Base-by-base conservation (phyloP, 345 rosid species). In the Citropsis articulata region DNA sequence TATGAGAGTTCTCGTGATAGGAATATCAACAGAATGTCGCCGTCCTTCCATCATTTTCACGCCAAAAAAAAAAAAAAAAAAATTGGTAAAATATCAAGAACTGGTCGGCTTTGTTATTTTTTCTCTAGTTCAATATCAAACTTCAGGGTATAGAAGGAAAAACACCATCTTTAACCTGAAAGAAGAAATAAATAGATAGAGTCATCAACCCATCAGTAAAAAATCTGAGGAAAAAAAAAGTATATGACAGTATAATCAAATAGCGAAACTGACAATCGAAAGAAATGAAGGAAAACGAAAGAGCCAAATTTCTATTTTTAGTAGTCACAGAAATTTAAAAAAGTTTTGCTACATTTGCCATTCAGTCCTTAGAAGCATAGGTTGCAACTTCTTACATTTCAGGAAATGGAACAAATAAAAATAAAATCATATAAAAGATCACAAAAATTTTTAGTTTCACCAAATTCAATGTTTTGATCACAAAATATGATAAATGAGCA, bases 11-110 rank as follows among this genome's bases (percentile, higher is more conserved):
- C 91, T 94, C 40, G 99, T 86, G 61, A 96, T 91, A 21, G 99
- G 99, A 70, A 94, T 77, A 80, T 96, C 99, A 50, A 96, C 91
- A 14, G 98, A 96, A 85, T 94, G 97, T 68, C 99, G 82, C 81
- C 97, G 75, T 75, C 89, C 92, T 55, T 96, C 97, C 81, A 82
- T 85, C 87, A 86, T 91, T 75, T 35, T 73, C 75, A 42, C 18
- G 50, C 36, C 0, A 35, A 6, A 35, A 35, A 33, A 77, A 70
- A 30, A 2, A 35, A 31, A 48, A 66, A 30, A n/a, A n/a, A n/a
- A n/a, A n/a, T n/a, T n/a, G 5, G 57, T 18, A 5, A 18, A 33
- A 31, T 62, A 69, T 12, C 16, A 21, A 5, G 48, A 73, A 9
- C 28, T 56, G 60, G 31, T 8, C 40, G 2, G 53, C 13, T 56